These are phyloP conservation scores for Lolium perenne DNA, from an alignment of 176 grass and related monocot genomes.

Conservation along the genomic window DNA sequence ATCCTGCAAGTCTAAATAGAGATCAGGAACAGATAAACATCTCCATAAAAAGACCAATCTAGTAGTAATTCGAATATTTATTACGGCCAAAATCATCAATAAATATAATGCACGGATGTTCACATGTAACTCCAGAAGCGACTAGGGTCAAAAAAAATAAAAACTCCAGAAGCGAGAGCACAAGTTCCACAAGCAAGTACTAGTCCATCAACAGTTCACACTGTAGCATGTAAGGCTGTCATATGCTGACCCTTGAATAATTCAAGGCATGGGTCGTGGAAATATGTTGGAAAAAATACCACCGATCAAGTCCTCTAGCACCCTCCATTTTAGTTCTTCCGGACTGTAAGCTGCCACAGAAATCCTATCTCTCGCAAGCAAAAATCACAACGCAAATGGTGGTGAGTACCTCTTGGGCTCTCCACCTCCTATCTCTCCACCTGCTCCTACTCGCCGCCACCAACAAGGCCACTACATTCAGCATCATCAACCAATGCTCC, in stretches of 20 bases:
- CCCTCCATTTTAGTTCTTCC: neutral
- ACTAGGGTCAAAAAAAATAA: too few relatives aligned
- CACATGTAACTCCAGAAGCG: neutral
- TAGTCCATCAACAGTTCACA: neutral
- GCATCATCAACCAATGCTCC: conserved; percentile 48
- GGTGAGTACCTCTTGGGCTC: neutral
- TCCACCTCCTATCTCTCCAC: neutral
- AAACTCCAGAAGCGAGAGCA: neutral
- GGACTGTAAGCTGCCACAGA: neutral
- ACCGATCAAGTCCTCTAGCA: neutral
- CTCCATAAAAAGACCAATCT: neutral
- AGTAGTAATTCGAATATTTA: neutral
- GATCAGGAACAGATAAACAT: neutral
- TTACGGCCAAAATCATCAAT: neutral
- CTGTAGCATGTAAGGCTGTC: neutral
- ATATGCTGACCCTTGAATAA: neutral
- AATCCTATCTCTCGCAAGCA: neutral
- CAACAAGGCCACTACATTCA: neutral
- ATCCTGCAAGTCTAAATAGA: neutral
- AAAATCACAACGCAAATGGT: neutral
- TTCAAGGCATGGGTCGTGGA: neutral
- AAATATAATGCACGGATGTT: neutral
- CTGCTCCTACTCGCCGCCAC: neutral
- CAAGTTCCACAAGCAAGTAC: neutral
- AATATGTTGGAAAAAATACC: neutral